Base-by-base conservation (phyloP, 2,329 filamentous ascomycete genomes). In the Aquanectria penicillioides region DNA sequence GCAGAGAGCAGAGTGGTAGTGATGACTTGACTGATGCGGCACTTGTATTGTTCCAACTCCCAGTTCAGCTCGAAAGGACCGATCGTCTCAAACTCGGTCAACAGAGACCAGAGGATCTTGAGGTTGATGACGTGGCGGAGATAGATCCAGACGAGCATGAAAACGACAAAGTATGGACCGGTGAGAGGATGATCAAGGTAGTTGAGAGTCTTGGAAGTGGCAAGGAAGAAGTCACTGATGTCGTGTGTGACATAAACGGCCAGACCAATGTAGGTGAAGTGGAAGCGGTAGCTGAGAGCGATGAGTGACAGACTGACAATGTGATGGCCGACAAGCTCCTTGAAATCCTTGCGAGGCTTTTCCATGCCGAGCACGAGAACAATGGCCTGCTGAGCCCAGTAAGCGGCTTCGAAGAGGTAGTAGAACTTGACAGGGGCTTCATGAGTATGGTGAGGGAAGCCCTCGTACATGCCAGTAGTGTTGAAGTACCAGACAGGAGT, bases 401-500 rank as follows among this genome's bases (percentile, higher is more conserved):
- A 98, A 65, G 91, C 91, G 37, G 93, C 94, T 79, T 98, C 89
- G 70, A 97, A 91, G 63, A 98, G 83, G 75, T 98, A 98, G 80
- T 97, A 98, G 59, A 94, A 93, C 82, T 98, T 98, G 86, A 97
- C 93, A 33, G 85, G 70, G 57, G 83, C 91, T 63, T 91, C 89
- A 73, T 96, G 93, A 23, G 90, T 89, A 69, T 86, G 85, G 77
- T 97, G 94, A 5, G 94, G 94, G 75, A 93, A 97, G 15, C 81
- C 83, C 75, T 94, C 92, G 77, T 96, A 97, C 92, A 97, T 97
- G 75, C 88, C 92, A 23, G 81, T 82, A 2, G 92, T 95, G 79
- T 96, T 94, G 84, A 97, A 97, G 77, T 97, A 97, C 94, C 93
- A 97, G 36, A 97, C 88, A 7, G 93, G 89, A n/a, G 92, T 94